A percentile compares a stretch with the other conserved stretches of the same genome.
These are phyloP conservation scores for Penicillium paxilli DNA, from an alignment of 495 filamentous ascomycete species.

Conservation along the genomic window DNA sequence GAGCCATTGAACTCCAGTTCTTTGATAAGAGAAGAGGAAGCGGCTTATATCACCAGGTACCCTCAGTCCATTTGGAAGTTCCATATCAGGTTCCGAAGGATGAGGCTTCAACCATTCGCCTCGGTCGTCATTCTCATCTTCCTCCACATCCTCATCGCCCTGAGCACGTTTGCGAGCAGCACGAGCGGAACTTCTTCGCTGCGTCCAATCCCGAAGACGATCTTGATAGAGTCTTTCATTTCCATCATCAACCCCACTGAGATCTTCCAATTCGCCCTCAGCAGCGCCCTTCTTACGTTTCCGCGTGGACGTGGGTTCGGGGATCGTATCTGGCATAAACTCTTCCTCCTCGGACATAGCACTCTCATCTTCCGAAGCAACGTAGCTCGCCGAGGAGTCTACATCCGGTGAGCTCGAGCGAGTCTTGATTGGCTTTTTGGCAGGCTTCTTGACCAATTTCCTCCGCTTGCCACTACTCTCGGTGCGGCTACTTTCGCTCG, in stretches of 20 bases:
- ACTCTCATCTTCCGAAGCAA: conserved; percentile 33
- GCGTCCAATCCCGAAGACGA: conserved; percentile 74
- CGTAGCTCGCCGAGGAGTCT: conserved; percentile 41
- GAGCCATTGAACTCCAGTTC: conserved; percentile 95
- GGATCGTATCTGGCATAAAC: conserved; percentile 32
- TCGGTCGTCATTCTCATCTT: conserved; percentile 27
- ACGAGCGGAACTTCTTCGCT: conserved; percentile 66
- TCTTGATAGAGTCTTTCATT: conserved; percentile 80
- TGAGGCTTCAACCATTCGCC: conserved; percentile 87
- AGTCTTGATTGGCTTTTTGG: conserved; percentile 10
- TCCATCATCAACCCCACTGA: conserved; percentile 84
- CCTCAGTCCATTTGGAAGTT: conserved; percentile 70
- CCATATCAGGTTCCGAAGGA: conserved; percentile 71
- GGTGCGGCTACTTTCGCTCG: conserved; percentile 26
- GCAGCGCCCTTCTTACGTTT: conserved; percentile 41
- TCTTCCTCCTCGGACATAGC: conserved; percentile 38
- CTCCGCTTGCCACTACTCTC: conserved; percentile 40
- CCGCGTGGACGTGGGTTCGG: conserved; percentile 29
- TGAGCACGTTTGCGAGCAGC: conserved; percentile 58
- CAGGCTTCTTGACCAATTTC: conserved; percentile 13
- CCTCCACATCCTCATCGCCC: conserved; percentile 12
- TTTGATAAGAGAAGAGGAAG: conserved; percentile 91
- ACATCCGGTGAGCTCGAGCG: conserved; percentile 37
- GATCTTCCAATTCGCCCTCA: conserved; percentile 59
- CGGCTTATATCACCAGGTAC: conserved; percentile 91